phyloP scores from a whole-genome alignment of 2,329 filamentous ascomycete species.

The Scytalidium lignicola region DNA sequence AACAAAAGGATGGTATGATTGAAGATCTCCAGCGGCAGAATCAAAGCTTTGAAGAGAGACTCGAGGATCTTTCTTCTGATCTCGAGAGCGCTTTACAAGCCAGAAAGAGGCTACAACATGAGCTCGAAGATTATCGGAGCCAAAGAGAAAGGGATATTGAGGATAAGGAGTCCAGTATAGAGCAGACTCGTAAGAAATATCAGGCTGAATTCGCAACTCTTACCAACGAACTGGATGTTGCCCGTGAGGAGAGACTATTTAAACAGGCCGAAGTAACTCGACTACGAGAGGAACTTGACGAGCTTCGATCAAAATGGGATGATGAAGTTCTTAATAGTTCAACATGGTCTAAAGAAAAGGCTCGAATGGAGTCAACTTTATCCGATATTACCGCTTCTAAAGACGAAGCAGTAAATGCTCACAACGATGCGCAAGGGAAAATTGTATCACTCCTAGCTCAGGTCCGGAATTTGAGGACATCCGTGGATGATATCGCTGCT shows the following conservation, averaged over 20 bases:
- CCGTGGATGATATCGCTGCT: conserved; percentile 77
- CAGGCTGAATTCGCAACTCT: conserved; percentile 86
- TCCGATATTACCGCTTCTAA: conserved; percentile 86
- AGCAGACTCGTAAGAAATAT: conserved; percentile 97
- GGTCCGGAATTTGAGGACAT: conserved; percentile 75
- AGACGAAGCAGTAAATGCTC: conserved; percentile 86
- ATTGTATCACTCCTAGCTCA: conserved; percentile 87
- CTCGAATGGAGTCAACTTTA: conserved; percentile 81
- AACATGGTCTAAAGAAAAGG: conserved; percentile 97
- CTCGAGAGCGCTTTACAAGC: conserved; percentile 79
- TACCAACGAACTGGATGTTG: conserved; percentile 87
- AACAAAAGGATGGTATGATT: conserved; percentile 80
- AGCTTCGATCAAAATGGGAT: conserved; percentile 94
- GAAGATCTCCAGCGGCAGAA: conserved; percentile 89
- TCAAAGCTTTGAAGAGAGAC: conserved; percentile 81
- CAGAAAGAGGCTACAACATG: conserved; percentile 92
- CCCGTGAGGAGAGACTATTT: conserved; percentile 81
- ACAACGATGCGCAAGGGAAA: conserved; percentile 92
- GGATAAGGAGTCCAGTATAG: conserved; percentile 92
- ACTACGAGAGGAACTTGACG: conserved; percentile 92
- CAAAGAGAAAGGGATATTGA: conserved; percentile 95
- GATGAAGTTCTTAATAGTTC: conserved; percentile 96
- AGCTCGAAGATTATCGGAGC: conserved; percentile 94
- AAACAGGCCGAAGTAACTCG: conserved; percentile 83
- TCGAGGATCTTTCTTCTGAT: conserved; percentile 89